Conservation (phyloP, 2,329 filamentous ascomycete species). For the Neobulgaria alba region DNA sequence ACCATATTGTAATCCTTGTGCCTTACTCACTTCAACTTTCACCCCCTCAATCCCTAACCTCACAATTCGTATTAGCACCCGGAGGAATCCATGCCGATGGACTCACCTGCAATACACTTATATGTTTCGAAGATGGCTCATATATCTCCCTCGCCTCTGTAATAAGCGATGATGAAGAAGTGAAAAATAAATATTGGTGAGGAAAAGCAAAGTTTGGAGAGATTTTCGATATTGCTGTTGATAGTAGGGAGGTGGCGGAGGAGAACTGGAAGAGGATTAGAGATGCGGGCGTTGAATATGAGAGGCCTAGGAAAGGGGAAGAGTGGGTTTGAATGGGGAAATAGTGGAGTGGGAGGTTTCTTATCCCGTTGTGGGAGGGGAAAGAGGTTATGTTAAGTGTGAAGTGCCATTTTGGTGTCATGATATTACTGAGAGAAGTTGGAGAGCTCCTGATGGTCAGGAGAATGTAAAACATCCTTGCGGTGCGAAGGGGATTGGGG, state of each 20-base stretch:
- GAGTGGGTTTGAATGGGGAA: constrained; percentile 45
- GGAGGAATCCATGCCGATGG: constrained; percentile 55
- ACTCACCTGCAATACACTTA: constrained; percentile 51
- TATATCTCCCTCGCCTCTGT: too few relatives aligned
- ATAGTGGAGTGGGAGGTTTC: constrained; percentile 53
- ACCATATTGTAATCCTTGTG: constrained; percentile 58
- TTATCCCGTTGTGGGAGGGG: constrained; percentile 27
- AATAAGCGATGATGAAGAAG: constrained; percentile 10
- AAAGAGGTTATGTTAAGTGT: constrained; percentile 32
- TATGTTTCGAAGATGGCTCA: constrained; percentile 53
- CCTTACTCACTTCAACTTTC: constrained; percentile 39
- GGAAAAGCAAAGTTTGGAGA: too few relatives aligned
- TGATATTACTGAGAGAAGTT: constrained; percentile 47
- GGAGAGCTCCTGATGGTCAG: constrained; percentile 42
- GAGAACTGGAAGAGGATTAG: constrained; percentile 29
- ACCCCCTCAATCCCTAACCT: constrained; percentile 42
- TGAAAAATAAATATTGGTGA: not conserved
- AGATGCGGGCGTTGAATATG: constrained; percentile 32
- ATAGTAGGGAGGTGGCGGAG: not conserved
- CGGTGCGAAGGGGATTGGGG: constrained; percentile 41
- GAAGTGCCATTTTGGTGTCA: constrained; percentile 57
- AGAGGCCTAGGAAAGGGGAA: constrained; percentile 41
- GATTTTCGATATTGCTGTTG: not conserved
- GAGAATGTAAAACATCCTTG: constrained; percentile 40
- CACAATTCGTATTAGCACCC: constrained; percentile 47